phyloP scores from a whole-genome alignment of 1,284 basidiomycete genomes.

The Moesziomyces antarcticus region DNA sequence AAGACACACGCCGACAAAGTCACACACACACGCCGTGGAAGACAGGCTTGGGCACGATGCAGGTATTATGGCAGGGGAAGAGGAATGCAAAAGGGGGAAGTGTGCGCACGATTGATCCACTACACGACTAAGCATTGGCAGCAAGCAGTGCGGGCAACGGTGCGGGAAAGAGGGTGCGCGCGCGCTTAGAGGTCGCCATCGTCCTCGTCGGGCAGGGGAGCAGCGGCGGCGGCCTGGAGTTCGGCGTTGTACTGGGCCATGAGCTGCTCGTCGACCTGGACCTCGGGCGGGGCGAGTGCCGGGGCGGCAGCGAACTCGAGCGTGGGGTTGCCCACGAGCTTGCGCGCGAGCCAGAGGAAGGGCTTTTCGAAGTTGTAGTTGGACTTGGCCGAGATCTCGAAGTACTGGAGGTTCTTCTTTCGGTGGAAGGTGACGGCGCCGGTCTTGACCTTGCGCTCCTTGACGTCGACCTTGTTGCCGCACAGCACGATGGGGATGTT shows the following conservation, averaged over 20 bases:
- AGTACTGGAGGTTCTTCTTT: conserved; percentile 99
- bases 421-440: conserved; percentile 98
- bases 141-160: no score
- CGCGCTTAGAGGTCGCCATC: conserved; percentile 68
- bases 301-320: conserved; percentile 98
- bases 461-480: conserved; percentile 99
- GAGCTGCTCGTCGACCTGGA: conserved; percentile 81
- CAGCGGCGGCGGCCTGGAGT: conserved; percentile 73
- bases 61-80: conserved; percentile 23
- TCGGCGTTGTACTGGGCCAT: conserved; percentile 87
- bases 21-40: no score
- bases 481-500: conserved; percentile 99
- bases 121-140: no score
- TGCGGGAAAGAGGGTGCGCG: no score
- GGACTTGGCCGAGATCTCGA: conserved; percentile 99
- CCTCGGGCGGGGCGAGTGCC: conserved; percentile 93
- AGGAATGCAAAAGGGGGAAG: conserved; percentile 5
- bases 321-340: conserved; percentile 89
- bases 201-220: conserved; percentile 72
- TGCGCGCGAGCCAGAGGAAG: conserved; percentile 98
- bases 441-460: conserved; percentile 99
- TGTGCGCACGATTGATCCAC: no score
- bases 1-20: no score
- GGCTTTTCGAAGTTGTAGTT: conserved; percentile 99
- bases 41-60: conserved; percentile 23